These are phyloP conservation scores for Biscutella auriculata DNA, from an alignment of 441 rosid genomes.

Conservation along the genomic window DNA sequence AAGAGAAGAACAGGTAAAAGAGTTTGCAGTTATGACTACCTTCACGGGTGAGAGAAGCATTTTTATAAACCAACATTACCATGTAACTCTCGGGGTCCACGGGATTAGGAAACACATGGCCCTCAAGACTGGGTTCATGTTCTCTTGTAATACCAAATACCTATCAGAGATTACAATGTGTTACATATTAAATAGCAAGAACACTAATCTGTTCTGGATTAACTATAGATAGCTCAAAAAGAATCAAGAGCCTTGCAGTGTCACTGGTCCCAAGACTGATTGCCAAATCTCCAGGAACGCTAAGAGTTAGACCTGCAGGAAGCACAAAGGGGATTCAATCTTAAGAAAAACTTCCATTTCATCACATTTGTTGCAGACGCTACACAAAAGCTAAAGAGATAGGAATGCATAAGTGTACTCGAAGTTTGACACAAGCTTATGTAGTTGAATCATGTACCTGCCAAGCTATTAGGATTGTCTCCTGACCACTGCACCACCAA, in stretches of 20 bases:
- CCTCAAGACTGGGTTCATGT: constrained; percentile 68
- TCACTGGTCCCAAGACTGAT: constrained; percentile 93
- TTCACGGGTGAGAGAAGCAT: constrained; percentile 83
- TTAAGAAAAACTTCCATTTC: neutral
- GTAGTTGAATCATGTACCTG: constrained; percentile 36
- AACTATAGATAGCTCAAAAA: neutral
- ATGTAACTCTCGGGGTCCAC: constrained; percentile 77
- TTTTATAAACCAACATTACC: constrained; percentile 79
- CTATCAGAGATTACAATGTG: constrained; percentile 26
- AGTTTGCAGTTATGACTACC: constrained; percentile 27
- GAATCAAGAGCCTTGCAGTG: constrained; percentile 43
- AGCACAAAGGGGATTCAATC: neutral
- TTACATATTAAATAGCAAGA: neutral
- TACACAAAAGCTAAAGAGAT: neutral
- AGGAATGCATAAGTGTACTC: neutral
- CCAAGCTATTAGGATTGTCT: constrained; percentile 95
- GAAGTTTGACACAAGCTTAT: neutral
- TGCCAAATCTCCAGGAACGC: constrained; percentile 79
- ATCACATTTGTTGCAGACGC: neutral
- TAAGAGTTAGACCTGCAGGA: constrained; percentile 67
- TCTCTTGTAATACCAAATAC: constrained; percentile 71
- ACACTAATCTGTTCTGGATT: neutral
- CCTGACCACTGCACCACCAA: constrained; percentile 89
- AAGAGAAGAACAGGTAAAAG: neutral
- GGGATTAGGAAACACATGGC: constrained; percentile 79